phyloP scores from a whole-genome alignment of 225 moss, liverwort and hornwort species.

The Pseudoscleropodium purum region DNA sequence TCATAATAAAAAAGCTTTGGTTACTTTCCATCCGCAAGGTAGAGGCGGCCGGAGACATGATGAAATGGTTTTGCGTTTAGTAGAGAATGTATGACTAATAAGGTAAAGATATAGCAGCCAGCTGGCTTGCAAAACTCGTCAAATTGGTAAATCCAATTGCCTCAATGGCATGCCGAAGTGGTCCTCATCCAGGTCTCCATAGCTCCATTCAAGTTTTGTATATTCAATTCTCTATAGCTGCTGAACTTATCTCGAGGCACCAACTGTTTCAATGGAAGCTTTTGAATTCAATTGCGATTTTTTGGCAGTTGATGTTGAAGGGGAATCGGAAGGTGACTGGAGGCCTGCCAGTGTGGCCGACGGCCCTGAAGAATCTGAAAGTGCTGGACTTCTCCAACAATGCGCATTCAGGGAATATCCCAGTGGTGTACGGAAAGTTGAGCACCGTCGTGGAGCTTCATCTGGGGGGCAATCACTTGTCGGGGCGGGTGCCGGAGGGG shows the following conservation, averaged over 20 bases:
- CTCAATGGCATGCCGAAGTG: not conserved
- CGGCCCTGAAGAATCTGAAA: conserved; percentile 12
- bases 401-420: conserved; percentile 27
- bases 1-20: not conserved
- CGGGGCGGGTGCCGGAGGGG: conserved; percentile 4
- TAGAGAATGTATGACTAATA: not conserved
- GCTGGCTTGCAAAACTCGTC: not conserved
- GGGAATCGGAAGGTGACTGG: conserved; percentile 16
- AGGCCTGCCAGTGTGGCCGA: conserved; percentile 34
- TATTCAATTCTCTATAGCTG: not conserved
- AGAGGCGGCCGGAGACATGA: not conserved
- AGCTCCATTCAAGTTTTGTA: not conserved
- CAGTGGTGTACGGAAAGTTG: conserved; percentile 27
- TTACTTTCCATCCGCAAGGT: not conserved
- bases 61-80: not conserved
- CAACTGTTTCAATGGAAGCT: not conserved
- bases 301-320: not conserved
- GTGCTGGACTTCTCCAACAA: conserved; percentile 39
- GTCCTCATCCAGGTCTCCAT: not conserved
- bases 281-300: too few relatives aligned
- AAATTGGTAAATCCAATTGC: too few relatives aligned
- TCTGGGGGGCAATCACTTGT: conserved; percentile 16
- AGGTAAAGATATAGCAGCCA: not conserved
- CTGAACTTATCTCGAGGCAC: not conserved
- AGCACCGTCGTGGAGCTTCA: conserved; percentile 9